Base-by-base conservation (phyloP, 495 filamentous ascomycete genomes). In the Penicillium verhagenii region DNA sequence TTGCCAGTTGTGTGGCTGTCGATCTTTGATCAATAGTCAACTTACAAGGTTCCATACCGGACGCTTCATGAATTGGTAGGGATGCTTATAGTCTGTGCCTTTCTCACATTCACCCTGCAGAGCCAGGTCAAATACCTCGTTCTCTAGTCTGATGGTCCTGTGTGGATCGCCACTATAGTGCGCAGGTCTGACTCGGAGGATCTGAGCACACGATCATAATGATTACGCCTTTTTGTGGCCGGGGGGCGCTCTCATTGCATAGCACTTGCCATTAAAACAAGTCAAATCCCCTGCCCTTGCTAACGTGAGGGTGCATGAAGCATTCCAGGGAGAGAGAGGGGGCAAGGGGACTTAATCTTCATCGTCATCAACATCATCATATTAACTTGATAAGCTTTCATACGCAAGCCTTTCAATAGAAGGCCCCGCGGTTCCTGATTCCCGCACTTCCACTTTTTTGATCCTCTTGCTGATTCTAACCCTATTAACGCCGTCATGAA, bases 301-400 rank as follows among this genome's bases (percentile, higher is more conserved):
- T 62, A 49, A 59, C 42, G 62, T 51, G 47, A 62, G 62, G 62
- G 62, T 57, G 52, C 56, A 62, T 62, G 62, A 56, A 52, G 52
- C 62, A 65, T 65, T 65, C 62, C 62, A 53, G n/a, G n/a, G n/a
- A n/a, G n/a, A n/a, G n/a, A n/a, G n/a, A n/a, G n/a, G n/a, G n/a
- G 25, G 46, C 53, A 53, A 39, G 42, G 40, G 47, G n/a, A n/a
- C n/a, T n/a, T n/a, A 54, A 57, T 57, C 47, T 6, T 39, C 28
- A 43, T 24, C 18, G 18, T n/a, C 31, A 7, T n/a, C n/a, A n/a
- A n/a, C n/a, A n/a, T n/a, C n/a, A n/a, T n/a, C n/a, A n/a, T n/a
- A n/a, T n/a, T n/a, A n/a, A n/a, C 26, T 19, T 10, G 3, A 18
- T 38, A 50, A 50, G 47, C 28, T 50, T 50, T 50, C 13, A 16